Conservation (phyloP, 768 basidiomycete species). For the Boletus vermiculosoides region DNA sequence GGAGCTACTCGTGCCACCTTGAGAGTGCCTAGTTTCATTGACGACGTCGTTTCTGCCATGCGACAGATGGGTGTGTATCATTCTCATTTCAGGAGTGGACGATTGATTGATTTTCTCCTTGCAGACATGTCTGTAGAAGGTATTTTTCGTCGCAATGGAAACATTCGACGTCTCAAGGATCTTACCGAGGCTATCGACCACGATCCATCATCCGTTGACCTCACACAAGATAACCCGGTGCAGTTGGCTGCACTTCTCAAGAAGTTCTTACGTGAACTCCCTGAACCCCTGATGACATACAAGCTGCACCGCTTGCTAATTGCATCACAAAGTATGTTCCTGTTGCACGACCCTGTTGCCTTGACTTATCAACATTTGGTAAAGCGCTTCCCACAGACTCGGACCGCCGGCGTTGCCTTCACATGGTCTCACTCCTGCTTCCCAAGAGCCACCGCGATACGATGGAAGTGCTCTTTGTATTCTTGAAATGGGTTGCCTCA, state of each 20-base stretch:
- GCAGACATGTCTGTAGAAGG: slow-evolving; percentile 99
- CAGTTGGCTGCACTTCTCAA: slow-evolving; percentile 96
- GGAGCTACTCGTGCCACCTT: slow-evolving; percentile 84
- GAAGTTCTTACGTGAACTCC: slow-evolving; percentile 94
- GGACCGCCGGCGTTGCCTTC: slow-evolving; percentile 81
- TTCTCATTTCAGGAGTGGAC: slow-evolving; percentile 1
- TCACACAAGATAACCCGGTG: slow-evolving; percentile 93
- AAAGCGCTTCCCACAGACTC: slow-evolving; percentile 69
- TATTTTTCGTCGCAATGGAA: slow-evolving; percentile 97
- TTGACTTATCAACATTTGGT: slow-evolving; percentile 12
- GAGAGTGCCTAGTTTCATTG: slow-evolving; percentile 94
- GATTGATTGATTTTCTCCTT: slow-evolving; percentile 4
- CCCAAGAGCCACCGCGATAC: slow-evolving; percentile 96
- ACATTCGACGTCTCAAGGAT: slow-evolving; percentile 90
- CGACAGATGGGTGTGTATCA: slow-evolving; percentile 86
- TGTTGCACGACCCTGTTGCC: neutral
- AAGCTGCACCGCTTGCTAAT: slow-evolving; percentile 88
- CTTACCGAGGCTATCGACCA: slow-evolving; percentile 91
- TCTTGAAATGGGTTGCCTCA: slow-evolving; percentile 99
- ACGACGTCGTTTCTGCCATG: slow-evolving; percentile 98
- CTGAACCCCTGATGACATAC: slow-evolving; percentile 94
- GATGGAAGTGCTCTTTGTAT: slow-evolving; percentile 96
- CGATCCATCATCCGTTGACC: slow-evolving; percentile 89
- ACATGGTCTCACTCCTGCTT: slow-evolving; percentile 80
- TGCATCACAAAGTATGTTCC: slow-evolving; percentile 76